Evolutionary conservation across 192 early-diverging fungal species (phyloP), one percentile per base, ranked within the genome.

Genomic region (Entomortierella beljakovae): DNA sequence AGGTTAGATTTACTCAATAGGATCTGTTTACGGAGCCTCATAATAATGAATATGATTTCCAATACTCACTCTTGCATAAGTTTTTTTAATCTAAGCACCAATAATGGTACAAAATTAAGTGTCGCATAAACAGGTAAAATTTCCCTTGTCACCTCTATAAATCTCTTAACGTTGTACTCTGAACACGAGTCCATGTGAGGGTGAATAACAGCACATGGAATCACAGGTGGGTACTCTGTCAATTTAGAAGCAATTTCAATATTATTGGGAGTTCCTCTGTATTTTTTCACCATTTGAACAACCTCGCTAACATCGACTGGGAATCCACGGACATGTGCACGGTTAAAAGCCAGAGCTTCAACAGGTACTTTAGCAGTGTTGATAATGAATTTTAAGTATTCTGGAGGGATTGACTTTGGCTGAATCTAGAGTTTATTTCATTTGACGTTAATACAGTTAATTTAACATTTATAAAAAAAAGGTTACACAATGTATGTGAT

Each of bases 31-130:
- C n/a, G n/a, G n/a, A n/a, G n/a, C n/a, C n/a, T n/a, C n/a, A n/a
- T 53, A 20, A 57, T 43, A 50, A 18, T 35, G 29, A 37, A 40
- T 13, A 40, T 9, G 37, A 40, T 13, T 40, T 16, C 23, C 22
- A 16, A 23, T 18, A 25, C 25, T 85, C 85, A 90, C 91, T 88
- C 81, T 58, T 84, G 83, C 43, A 88, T 43, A 7, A 95, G 82
- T 43, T 79, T 64, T 37, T 87, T 80, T 7, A 82, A 64, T 66
- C 91, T 84, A 38, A 95, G 80, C 13, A 91, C 65, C 11, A 95
- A 42, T 80, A 93, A 81, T 1, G 93, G 92, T 0, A 94, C 92
- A 76, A 91, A 85, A 61, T 95, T 92, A 52, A 95, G 81, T 8
- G 92, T 87, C 3, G 86, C 87, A 70, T 95, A 93, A 13, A 90